Percentiles rank a stretch among this genome's conserved stretches.
These are phyloP conservation scores for Pestalotiopsis sp. DNA, from an alignment of 2,329 filamentous ascomycete species.

Conservation along the genomic window DNA sequence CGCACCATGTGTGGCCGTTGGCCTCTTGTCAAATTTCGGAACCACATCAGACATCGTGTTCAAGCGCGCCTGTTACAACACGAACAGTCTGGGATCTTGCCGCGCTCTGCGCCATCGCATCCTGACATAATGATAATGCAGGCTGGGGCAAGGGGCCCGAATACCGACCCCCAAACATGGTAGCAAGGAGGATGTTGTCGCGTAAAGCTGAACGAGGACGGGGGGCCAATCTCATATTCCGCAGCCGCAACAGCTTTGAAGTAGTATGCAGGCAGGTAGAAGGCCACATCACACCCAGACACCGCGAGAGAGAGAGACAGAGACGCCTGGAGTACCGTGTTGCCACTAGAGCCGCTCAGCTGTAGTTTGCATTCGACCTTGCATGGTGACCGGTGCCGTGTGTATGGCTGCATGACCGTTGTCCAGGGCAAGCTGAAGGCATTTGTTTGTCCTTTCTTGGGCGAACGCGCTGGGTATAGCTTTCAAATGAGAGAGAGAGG, in stretches of 20 bases:
- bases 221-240: background rate
- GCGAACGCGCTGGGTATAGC: no score
- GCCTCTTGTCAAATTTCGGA: constrained; percentile 1
- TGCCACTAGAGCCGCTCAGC: background rate
- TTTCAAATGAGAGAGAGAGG: background rate
- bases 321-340: background rate
- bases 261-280: background rate
- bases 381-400: background rate
- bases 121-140: background rate
- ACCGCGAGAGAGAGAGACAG: background rate
- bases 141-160: background rate
- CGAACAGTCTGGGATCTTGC: constrained; percentile 6
- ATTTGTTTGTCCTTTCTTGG: background rate
- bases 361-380: background rate
- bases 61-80: constrained; percentile 4
- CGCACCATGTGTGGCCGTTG: background rate
- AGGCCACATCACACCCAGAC: background rate
- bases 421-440: background rate
- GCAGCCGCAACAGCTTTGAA: background rate
- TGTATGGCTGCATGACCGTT: background rate
- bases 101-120: constrained; percentile 10
- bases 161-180: background rate
- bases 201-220: background rate
- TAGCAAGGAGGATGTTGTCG: background rate
- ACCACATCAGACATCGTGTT: constrained; percentile 5